Percentiles rank a stretch among this genome's conserved stretches.
These are phyloP conservation scores for Cyberlindnera subsufficiens DNA, from an alignment of 805 yeast species.

Conservation along the genomic window DNA sequence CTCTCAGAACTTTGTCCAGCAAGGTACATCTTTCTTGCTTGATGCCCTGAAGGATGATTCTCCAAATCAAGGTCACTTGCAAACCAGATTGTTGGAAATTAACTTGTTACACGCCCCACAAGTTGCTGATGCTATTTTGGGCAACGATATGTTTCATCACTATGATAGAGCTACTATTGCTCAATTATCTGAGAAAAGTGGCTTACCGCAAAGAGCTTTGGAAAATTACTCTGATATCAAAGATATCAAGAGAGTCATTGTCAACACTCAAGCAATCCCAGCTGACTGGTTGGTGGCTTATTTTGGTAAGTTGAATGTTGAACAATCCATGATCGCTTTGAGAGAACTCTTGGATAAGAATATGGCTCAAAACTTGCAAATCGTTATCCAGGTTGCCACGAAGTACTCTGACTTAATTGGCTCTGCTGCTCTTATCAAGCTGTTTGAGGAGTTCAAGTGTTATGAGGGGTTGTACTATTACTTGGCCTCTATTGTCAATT, in stretches of 20 bases:
- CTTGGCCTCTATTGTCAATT: slow-evolving; percentile 86
- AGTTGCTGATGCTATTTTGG: slow-evolving; percentile 97
- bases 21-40: slow-evolving; percentile 93
- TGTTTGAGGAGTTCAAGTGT: slow-evolving; percentile 91
- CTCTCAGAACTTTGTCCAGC: slow-evolving; percentile 90
- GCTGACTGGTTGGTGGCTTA: slow-evolving; percentile 90
- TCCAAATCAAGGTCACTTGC: slow-evolving; percentile 93
- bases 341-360: slow-evolving; percentile 78
- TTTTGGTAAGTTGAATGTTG: slow-evolving; percentile 92
- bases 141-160: slow-evolving; percentile 92
- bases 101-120: slow-evolving; percentile 96
- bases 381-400: slow-evolving; percentile 93
- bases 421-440: slow-evolving; percentile 72
- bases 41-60: slow-evolving; percentile 93
- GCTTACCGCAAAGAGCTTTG: slow-evolving; percentile 88
- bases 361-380: slow-evolving; percentile 83
- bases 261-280: slow-evolving; percentile 79
- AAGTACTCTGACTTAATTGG: slow-evolving; percentile 94
- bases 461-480: slow-evolving; percentile 93
- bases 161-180: slow-evolving; percentile 94
- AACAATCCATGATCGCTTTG: slow-evolving; percentile 83
- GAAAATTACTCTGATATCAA: slow-evolving; percentile 93
- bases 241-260: slow-evolving; percentile 92
- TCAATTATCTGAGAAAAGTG: slow-evolving; percentile 90
- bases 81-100: slow-evolving; percentile 89